phyloP scores from a whole-genome alignment of 2,329 filamentous ascomycete species.

The Gliomastix tumulicola region DNA sequence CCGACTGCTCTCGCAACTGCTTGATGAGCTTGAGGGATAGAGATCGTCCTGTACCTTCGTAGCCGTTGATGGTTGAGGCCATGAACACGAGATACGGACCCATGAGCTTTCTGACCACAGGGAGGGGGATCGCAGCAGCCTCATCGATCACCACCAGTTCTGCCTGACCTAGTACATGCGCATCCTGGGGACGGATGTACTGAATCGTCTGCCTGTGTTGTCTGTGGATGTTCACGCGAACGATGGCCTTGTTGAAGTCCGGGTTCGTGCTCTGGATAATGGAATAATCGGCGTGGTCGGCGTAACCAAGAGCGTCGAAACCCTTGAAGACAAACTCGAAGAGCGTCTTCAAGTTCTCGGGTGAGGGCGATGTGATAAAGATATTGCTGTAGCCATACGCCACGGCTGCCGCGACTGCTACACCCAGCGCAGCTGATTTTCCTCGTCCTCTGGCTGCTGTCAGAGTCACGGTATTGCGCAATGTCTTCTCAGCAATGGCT shows the following conservation, averaged over 20 bases:
- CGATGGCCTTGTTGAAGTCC: constrained; percentile 98
- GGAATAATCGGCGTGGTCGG: constrained; percentile 94
- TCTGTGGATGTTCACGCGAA: constrained; percentile 90
- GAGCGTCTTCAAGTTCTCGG: constrained; percentile 96
- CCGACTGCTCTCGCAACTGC: constrained; percentile 81
- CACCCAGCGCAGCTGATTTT: constrained; percentile 92
- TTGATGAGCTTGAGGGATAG: constrained; percentile 95
- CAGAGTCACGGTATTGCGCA: constrained; percentile 86
- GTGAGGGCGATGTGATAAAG: constrained; percentile 95
- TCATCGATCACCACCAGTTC: constrained; percentile 96
- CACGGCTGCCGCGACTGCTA: constrained; percentile 88
- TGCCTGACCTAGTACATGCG: constrained; percentile 89
- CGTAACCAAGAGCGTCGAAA: constrained; percentile 88
- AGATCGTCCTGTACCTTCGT: constrained; percentile 93
- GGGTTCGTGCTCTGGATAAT: constrained; percentile 98
- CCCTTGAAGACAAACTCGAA: constrained; percentile 99
- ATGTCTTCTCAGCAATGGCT: constrained; percentile 90
- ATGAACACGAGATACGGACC: constrained; percentile 97
- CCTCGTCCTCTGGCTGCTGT: constrained; percentile 92
- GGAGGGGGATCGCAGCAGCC: constrained; percentile 90
- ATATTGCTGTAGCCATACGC: constrained; percentile 98
- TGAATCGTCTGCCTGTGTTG: constrained; percentile 97
- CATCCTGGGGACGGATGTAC: constrained; percentile 95
- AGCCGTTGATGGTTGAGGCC: constrained; percentile 98
- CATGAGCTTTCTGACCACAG: constrained; percentile 87